A percentile compares a stretch with the other conserved stretches of the same genome.
Conservation (phyloP, 139 green algal genomes). For the Micractinium sp. region DNA sequence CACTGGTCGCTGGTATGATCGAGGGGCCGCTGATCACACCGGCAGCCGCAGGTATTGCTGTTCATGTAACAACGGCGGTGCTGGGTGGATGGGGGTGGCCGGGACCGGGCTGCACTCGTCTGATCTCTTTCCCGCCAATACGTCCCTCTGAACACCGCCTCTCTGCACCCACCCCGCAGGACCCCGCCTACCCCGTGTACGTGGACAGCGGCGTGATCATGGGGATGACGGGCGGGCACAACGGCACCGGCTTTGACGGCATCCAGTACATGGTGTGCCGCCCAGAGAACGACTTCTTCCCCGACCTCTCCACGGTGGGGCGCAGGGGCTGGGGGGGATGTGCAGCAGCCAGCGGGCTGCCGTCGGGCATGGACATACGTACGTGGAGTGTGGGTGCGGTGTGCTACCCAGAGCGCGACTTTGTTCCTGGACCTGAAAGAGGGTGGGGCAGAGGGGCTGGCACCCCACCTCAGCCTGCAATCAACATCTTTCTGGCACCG, state of each 20-base stretch:
- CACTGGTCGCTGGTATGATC: too few species aligned
- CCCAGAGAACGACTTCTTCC: constrained; percentile 98
- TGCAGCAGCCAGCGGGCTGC: too few species aligned
- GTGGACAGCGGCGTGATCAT: constrained; percentile 99
- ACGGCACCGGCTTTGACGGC: constrained; percentile 84
- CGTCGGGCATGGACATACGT: too few species aligned
- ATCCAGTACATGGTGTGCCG: constrained; percentile 96
- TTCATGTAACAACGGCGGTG: not conserved
- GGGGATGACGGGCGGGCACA: constrained; percentile 90
- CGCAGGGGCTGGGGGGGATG: not conserved
- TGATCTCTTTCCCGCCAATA: too few species aligned
- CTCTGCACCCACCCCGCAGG: constrained; percentile 64
- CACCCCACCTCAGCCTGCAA: too few species aligned
- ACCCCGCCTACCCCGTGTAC: constrained; percentile 99
- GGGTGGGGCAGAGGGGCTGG: not conserved
- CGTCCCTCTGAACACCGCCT: not conserved
- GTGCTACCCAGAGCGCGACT: not conserved
- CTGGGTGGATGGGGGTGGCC: too few species aligned
- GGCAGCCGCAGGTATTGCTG: not conserved
- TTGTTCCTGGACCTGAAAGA: not conserved
- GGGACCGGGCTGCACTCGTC: too few species aligned
- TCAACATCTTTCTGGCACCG: too few species aligned
- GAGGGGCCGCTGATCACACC: too few species aligned
- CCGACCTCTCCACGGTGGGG: constrained; percentile 83
- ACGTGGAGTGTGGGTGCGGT: not conserved